phyloP scores from a whole-genome alignment of 225 moss, liverwort and hornwort genomes.

The Anthoceros angustus region DNA sequence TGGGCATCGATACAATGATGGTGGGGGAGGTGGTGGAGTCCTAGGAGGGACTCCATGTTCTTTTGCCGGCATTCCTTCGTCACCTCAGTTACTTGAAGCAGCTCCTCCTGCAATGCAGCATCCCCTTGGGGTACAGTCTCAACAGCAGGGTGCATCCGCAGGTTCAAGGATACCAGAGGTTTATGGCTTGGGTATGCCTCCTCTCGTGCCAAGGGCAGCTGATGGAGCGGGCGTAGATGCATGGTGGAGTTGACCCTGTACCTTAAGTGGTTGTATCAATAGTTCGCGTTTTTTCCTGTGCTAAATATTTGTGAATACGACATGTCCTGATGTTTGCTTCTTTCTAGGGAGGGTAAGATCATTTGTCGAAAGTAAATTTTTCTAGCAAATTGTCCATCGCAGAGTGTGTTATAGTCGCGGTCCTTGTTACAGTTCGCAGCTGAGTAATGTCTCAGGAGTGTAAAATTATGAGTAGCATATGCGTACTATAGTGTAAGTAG shows the following conservation, averaged over 20 bases:
- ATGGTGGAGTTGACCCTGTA: constrained; percentile 35
- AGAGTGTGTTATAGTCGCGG: too few species aligned
- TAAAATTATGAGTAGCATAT: too few species aligned
- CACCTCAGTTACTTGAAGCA: background rate
- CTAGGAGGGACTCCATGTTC: background rate
- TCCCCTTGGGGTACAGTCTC: background rate
- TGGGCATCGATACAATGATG: background rate
- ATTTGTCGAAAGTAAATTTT: too few species aligned
- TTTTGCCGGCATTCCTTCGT: background rate
- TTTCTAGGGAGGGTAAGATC: too few species aligned
- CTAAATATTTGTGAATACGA: too few species aligned
- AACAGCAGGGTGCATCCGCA: constrained; percentile 7
- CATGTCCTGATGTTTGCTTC: too few species aligned
- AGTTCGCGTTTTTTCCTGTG: too few species aligned
- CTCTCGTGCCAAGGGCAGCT: constrained; percentile 27
- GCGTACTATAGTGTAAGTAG: too few species aligned
- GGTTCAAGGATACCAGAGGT: constrained; percentile 3
- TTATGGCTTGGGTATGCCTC: constrained; percentile 15
- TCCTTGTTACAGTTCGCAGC: too few species aligned
- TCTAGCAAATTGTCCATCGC: too few species aligned
- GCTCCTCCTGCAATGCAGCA: background rate
- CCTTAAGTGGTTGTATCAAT: too few species aligned
- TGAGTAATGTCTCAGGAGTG: too few species aligned
- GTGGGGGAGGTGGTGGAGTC: background rate
- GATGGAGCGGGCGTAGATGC: constrained; percentile 35